Evolutionary conservation across 257 asterid genomes (phyloP).

Genomic region (Ocimum tenuiflorum): DNA sequence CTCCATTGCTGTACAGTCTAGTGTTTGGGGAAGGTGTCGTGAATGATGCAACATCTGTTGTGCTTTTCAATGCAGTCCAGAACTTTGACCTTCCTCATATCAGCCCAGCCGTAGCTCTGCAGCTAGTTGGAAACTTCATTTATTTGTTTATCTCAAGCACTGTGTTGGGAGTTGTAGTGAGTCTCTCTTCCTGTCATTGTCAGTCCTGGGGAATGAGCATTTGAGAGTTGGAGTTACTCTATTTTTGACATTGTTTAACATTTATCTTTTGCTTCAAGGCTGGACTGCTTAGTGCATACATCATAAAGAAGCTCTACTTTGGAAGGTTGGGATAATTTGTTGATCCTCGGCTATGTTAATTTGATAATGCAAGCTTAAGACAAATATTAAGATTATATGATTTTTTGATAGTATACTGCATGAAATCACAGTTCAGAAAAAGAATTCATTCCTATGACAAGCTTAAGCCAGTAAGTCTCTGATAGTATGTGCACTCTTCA

Average conservation of each 20-base stretch:
- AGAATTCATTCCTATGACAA: neutral
- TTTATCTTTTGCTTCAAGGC: constrained; percentile 46
- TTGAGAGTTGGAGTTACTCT: constrained; percentile 14
- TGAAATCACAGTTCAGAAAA: constrained; percentile 18
- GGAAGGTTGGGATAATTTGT: constrained; percentile 62
- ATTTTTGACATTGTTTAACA: neutral
- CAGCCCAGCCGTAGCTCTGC: constrained; percentile 43
- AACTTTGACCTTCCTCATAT: constrained; percentile 78
- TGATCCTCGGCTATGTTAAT: neutral
- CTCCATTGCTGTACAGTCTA: constrained; percentile 91
- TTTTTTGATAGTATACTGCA: constrained; percentile 55
- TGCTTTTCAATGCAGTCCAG: constrained; percentile 94
- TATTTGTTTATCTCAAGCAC: constrained; percentile 79
- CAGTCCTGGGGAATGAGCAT: neutral
- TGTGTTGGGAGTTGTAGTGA: constrained; percentile 67
- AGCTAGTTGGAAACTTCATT: constrained; percentile 69
- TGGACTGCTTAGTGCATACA: constrained; percentile 84
- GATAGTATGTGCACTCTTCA: constrained; percentile 4
- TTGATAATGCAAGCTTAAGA: too few species aligned
- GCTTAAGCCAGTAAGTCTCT: constrained; percentile 2
- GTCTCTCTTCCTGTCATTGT: constrained; percentile 24
- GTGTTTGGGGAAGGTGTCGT: constrained; percentile 99
- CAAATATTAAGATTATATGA: neutral
- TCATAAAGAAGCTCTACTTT: constrained; percentile 83
- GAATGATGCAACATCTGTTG: constrained; percentile 96